These are phyloP conservation scores for Coemansia asiatica DNA, from an alignment of 192 early-diverging fungal genomes.

Conservation along the genomic window DNA sequence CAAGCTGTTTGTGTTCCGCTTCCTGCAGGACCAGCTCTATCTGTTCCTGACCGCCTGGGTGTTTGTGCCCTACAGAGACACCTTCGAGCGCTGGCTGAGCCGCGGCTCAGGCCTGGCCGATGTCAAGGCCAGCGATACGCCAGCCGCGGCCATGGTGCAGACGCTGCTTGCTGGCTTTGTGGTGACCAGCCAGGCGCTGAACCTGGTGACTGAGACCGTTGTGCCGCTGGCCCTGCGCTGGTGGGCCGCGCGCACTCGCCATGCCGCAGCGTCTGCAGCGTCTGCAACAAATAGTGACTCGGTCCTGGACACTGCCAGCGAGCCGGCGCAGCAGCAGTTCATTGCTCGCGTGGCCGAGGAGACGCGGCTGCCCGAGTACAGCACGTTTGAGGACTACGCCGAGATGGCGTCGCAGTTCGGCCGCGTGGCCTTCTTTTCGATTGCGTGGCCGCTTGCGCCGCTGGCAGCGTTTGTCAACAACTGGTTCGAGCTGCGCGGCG, in stretches of 20 bases:
- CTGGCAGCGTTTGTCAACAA: slow-evolving; percentile 85
- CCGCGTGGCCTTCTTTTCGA: slow-evolving; percentile 80
- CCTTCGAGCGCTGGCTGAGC: slow-evolving; percentile 59
- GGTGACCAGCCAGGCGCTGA: slow-evolving; percentile 80
- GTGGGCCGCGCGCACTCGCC: slow-evolving; percentile 26
- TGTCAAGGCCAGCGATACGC: slow-evolving; percentile 49
- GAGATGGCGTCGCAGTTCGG: slow-evolving; percentile 96
- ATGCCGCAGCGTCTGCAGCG: not conserved
- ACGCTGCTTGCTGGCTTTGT: slow-evolving; percentile 71
- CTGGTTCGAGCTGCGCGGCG: slow-evolving; percentile 85
- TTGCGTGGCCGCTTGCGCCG: slow-evolving; percentile 82
- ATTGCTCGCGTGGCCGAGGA: slow-evolving; percentile 40
- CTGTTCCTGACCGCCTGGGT: slow-evolving; percentile 85
- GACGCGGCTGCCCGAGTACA: slow-evolving; percentile 68
- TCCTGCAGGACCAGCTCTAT: slow-evolving; percentile 78
- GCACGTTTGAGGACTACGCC: slow-evolving; percentile 84
- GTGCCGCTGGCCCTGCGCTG: slow-evolving; percentile 67
- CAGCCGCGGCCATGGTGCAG: slow-evolving; percentile 43
- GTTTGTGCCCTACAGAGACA: slow-evolving; percentile 80
- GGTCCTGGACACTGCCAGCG: slow-evolving; percentile 12
- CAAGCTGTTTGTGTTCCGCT: slow-evolving; percentile 87
- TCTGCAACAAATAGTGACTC: slow-evolving; percentile 2
- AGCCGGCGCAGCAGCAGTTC: slow-evolving; percentile 34
- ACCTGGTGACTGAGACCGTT: slow-evolving; percentile 69
- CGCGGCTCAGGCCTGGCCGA: slow-evolving; percentile 18